Evolutionary conservation across 148 eudicot species (phyloP).

Genomic region (Cornus florida): DNA sequence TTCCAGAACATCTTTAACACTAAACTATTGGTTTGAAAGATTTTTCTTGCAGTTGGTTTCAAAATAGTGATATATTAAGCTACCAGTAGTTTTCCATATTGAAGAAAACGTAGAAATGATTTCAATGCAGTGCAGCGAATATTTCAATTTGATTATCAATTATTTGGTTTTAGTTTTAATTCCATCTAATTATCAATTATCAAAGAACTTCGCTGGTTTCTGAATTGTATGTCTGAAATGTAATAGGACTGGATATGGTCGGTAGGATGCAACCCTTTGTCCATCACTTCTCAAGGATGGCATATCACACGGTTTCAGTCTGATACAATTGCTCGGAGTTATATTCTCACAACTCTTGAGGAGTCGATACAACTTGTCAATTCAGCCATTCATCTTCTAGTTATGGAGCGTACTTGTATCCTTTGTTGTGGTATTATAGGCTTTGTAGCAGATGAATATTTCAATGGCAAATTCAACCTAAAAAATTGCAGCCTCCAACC

Average conservation of each 20-base stretch:
- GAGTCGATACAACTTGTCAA: constrained; percentile 85
- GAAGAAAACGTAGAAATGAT: neutral
- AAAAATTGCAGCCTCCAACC: neutral
- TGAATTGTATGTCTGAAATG: constrained; percentile 16
- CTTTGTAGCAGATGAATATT: constrained; percentile 2
- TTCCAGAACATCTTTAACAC: neutral
- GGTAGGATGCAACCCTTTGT: constrained; percentile 84
- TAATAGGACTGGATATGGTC: constrained; percentile 95
- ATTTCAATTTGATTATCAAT: neutral
- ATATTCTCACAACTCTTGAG: constrained; percentile 86
- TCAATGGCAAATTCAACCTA: neutral
- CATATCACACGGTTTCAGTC: constrained; percentile 70
- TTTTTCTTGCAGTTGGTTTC: neutral
- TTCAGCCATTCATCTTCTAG: constrained; percentile 70
- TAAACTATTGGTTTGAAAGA: neutral
- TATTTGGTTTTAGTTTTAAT: neutral
- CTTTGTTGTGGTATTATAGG: constrained; percentile 34
- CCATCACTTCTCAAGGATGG: constrained; percentile 85
- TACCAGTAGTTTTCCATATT: no score
- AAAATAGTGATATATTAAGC: neutral
- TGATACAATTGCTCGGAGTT: constrained; percentile 89
- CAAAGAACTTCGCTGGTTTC: neutral
- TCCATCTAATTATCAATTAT: neutral
- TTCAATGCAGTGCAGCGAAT: neutral
- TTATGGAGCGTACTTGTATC: constrained; percentile 87